A percentile compares a stretch with the other conserved stretches of the same genome.
Evolutionary conservation across 352 stramenopile species (phyloP).

Genomic region (Globisporangium rhizosaccharum): DNA sequence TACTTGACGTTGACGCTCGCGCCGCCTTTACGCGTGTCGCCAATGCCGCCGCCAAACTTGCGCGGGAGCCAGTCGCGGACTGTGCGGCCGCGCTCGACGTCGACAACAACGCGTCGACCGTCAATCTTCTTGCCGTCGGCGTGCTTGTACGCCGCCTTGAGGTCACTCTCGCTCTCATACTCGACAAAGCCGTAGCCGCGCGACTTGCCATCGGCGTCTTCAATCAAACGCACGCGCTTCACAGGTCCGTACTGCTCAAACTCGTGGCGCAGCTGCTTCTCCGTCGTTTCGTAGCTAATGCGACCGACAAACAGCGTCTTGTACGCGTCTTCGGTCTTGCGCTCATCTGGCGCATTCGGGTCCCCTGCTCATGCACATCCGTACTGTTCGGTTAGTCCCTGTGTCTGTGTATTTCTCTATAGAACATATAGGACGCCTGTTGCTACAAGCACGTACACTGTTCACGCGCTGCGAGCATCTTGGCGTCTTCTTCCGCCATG

Average conservation of each 20-base stretch:
- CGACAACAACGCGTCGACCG: slow-evolving; percentile 93
- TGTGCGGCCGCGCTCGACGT: slow-evolving; percentile 97
- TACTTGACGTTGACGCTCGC: slow-evolving; percentile 85
- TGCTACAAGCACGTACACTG: slow-evolving; percentile 37
- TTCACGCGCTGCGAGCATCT: slow-evolving; percentile 52
- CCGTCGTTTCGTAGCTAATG: slow-evolving; percentile 97
- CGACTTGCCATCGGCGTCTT: slow-evolving; percentile 88
- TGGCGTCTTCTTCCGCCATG: slow-evolving; percentile 46
- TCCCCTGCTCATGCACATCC: slow-evolving; percentile 30
- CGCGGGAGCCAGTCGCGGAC: slow-evolving; percentile 95
- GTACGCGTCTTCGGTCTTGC: slow-evolving; percentile 90
- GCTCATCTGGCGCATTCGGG: slow-evolving; percentile 46
- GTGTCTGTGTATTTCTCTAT: too few relatives aligned
- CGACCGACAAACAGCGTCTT: slow-evolving; percentile 98
- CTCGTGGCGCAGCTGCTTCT: slow-evolving; percentile 95
- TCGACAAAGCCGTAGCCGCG: slow-evolving; percentile 98
- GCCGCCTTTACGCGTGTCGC: slow-evolving; percentile 78
- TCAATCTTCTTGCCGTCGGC: slow-evolving; percentile 96
- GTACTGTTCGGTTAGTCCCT: neutral
- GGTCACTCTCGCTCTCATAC: slow-evolving; percentile 96
- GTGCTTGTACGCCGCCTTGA: slow-evolving; percentile 94
- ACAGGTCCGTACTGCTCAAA: slow-evolving; percentile 94
- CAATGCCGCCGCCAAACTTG: slow-evolving; percentile 93
- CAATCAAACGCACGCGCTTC: slow-evolving; percentile 85
- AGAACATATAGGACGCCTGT: neutral